phyloP scores from a whole-genome alignment of 2,329 filamentous ascomycete genomes.

The Rutstroemia sp. region DNA sequence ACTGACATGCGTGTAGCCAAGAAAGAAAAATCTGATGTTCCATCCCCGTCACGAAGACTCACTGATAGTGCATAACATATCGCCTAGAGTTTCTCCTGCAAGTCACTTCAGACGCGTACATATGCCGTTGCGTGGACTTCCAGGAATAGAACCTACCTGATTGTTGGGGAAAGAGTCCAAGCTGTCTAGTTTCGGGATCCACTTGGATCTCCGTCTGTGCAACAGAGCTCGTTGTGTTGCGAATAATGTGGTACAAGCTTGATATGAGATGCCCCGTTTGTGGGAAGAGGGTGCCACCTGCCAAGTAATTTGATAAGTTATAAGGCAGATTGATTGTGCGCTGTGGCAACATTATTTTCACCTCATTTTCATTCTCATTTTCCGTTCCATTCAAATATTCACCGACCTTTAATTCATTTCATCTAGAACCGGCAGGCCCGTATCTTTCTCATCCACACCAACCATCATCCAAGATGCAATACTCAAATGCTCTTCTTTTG shows the following conservation, averaged over 20 bases:
- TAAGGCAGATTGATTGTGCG: neutral
- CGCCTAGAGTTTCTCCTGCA: neutral
- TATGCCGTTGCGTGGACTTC: neutral
- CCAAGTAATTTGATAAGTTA: neutral
- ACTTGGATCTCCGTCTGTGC: neutral
- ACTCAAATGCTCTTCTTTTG: conserved; percentile 19
- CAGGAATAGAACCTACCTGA: neutral
- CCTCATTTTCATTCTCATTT: neutral
- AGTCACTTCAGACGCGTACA: too few relatives aligned
- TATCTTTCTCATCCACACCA: neutral
- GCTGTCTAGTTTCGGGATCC: neutral
- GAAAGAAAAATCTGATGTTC: neutral
- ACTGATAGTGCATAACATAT: neutral
- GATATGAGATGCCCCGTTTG: neutral
- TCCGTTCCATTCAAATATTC: neutral
- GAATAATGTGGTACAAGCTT: neutral
- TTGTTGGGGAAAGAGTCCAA: neutral
- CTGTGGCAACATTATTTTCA: neutral
- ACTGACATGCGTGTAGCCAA: neutral
- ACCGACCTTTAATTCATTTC: neutral
- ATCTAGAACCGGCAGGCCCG: neutral
- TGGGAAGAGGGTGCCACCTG: neutral
- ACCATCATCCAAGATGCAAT: conserved; percentile 22
- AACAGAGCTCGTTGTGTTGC: neutral
- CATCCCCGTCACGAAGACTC: neutral